These are phyloP conservation scores for Aspergillus sp. DNA, from an alignment of 2,329 filamentous ascomycete species.

Conservation along the genomic window DNA sequence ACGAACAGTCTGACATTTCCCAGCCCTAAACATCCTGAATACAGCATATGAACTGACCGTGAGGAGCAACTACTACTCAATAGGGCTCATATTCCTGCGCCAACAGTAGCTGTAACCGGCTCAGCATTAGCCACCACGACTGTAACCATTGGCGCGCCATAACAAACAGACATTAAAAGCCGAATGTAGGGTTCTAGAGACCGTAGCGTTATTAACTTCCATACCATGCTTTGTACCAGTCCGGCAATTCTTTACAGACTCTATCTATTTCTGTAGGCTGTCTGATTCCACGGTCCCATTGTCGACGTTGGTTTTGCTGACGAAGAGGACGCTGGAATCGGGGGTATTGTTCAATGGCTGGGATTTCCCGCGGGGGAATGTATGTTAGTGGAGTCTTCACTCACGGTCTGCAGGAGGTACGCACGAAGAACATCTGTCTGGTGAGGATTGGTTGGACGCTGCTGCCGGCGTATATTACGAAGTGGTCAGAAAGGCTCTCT, in stretches of 20 bases:
- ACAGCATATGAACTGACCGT: not conserved
- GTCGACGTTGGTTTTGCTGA: conserved; percentile 59
- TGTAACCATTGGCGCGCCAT: too few species aligned
- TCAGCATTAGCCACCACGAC: conserved; percentile 71
- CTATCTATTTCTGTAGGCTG: conserved; percentile 64
- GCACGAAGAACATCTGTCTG: conserved; percentile 68
- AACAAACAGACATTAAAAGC: too few species aligned
- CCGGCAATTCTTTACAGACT: conserved; percentile 65
- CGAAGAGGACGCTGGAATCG: conserved; percentile 64
- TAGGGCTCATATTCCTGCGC: conserved; percentile 69
- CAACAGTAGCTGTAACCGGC: conserved; percentile 61
- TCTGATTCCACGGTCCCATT: conserved; percentile 58
- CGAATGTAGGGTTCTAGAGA: too few species aligned
- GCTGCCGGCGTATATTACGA: conserved; percentile 33
- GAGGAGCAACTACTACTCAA: conserved; percentile 26
- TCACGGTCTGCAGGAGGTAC: conserved; percentile 4
- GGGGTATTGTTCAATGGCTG: conserved; percentile 52
- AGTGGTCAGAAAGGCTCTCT: too few species aligned
- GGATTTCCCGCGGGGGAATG: too few species aligned
- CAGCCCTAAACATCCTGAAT: not conserved
- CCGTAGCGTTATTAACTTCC: conserved; percentile 67
- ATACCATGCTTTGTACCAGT: conserved; percentile 70
- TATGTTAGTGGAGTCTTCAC: too few species aligned
- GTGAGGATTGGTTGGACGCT: conserved; percentile 73
- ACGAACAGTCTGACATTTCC: not conserved